Evolutionary conservation across 2,329 filamentous ascomycete genomes (phyloP).

Genomic region (Aspergillus fumigatus): DNA sequence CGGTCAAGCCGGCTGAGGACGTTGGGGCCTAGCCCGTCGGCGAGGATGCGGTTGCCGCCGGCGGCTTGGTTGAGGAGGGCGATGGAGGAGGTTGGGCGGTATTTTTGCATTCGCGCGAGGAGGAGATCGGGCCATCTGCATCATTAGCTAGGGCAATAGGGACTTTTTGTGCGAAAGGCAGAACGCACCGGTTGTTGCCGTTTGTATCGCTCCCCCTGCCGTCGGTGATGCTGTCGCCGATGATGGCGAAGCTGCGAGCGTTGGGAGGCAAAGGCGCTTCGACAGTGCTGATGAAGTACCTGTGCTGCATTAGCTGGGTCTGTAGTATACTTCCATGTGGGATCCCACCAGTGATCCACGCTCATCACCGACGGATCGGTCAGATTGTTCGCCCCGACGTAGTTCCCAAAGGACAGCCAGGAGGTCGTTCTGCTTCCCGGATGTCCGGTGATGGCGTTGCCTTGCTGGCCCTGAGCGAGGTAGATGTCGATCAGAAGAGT

Average conservation of each 20-base stretch:
- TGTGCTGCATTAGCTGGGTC: conserved; percentile 23
- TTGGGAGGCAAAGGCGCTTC: conserved; percentile 50
- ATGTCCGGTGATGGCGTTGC: conserved; percentile 58
- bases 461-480: conserved; percentile 52
- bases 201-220: conserved; percentile 58
- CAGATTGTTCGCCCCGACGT: conserved; percentile 48
- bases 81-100: conserved; percentile 45
- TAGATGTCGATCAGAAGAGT: conserved; percentile 59
- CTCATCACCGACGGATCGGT: conserved; percentile 32
- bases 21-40: conserved; percentile 59
- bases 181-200: conserved; percentile 48
- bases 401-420: conserved; percentile 57
- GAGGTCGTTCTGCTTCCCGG: conserved; percentile 61
- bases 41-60: conserved; percentile 62
- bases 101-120: conserved; percentile 48
- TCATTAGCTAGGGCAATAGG: not conserved
- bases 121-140: conserved; percentile 55
- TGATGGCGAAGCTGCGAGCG: conserved; percentile 47
- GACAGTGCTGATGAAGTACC: conserved; percentile 58
- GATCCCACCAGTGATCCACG: conserved; percentile 40
- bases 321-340: too few relatives aligned
- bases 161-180: too few relatives aligned
- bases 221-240: conserved; percentile 64
- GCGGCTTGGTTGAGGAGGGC: conserved; percentile 62
- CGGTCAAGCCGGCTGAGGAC: conserved; percentile 58